Conservation (phyloP, 768 basidiomycete species). For the Macrocybe gigantea region DNA sequence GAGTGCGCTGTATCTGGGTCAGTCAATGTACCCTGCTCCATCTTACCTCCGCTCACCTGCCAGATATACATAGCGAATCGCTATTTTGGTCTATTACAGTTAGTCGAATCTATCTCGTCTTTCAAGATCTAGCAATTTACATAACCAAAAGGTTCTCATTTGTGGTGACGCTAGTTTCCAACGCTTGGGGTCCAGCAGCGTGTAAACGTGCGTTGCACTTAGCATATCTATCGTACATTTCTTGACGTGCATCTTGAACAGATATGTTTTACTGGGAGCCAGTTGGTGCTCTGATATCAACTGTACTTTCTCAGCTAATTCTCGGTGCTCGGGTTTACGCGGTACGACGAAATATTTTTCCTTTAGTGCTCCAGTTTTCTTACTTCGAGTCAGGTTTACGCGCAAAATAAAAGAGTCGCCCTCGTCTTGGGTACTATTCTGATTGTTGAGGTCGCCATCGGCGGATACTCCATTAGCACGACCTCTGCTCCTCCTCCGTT, state of each 20-base stretch:
- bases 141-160: conserved; percentile 10
- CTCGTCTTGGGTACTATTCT: conserved; percentile 9
- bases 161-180: too few species aligned
- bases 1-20: conserved; percentile 4
- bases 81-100: conserved; percentile 19
- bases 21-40: too few species aligned
- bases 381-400: conserved; percentile 10
- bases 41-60: too few species aligned
- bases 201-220: conserved; percentile 11
- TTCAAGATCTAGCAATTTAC: conserved; percentile 8
- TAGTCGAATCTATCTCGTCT: conserved; percentile 4
- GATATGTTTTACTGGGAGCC: conserved; percentile 18
- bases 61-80: conserved; percentile 13
- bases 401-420: conserved; percentile 9
- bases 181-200: neutral
- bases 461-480: conserved; percentile 8
- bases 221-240: neutral
- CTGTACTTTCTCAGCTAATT: conserved; percentile 18
- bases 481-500: conserved; percentile 11
- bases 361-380: neutral
- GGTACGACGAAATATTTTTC: conserved; percentile 5
- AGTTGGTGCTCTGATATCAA: conserved; percentile 18
- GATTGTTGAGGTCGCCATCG: conserved; percentile 9
- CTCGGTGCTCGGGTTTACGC: conserved; percentile 18
- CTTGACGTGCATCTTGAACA: conserved; percentile 1